Evolutionary conservation across 106 monocot genomes (phyloP).

Genomic region (Dendrobium nobile): DNA sequence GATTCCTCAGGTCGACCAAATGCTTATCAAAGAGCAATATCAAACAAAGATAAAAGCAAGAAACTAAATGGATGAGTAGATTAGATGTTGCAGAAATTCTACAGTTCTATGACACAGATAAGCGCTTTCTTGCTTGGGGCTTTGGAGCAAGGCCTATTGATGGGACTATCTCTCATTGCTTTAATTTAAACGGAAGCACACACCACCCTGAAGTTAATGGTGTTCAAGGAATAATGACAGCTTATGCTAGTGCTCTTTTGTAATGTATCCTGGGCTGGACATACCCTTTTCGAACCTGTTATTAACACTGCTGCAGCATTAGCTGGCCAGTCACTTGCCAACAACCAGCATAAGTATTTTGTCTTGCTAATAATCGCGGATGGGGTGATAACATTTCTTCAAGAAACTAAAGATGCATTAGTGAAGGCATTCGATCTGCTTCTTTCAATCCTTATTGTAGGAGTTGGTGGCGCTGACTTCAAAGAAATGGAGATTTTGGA

Average conservation of each 20-base stretch:
- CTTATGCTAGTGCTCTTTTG: constrained; percentile 83
- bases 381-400: constrained; percentile 88
- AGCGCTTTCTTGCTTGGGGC: constrained; percentile 86
- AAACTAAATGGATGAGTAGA: neutral
- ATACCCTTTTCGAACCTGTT: constrained; percentile 83
- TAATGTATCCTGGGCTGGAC: constrained; percentile 89
- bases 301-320: constrained; percentile 61
- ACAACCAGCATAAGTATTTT: constrained; percentile 55
- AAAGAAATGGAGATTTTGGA: constrained; percentile 97
- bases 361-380: constrained; percentile 90
- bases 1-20: constrained; percentile 86
- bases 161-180: constrained; percentile 94
- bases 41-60: constrained; percentile 42
- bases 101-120: constrained; percentile 86
- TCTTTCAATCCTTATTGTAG: constrained; percentile 81
- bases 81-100: constrained; percentile 83
- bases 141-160: constrained; percentile 98
- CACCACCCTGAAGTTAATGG: constrained; percentile 82
- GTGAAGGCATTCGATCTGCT: constrained; percentile 87
- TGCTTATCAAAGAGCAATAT: constrained; percentile 87
- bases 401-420: constrained; percentile 85
- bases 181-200: constrained; percentile 94
- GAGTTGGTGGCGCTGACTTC: constrained; percentile 87
- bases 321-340: constrained; percentile 52
- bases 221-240: constrained; percentile 82